Percentiles rank a stretch among this genome's conserved stretches.
Evolutionary conservation across 139 green algal species (phyloP).

Genomic region (Raphidocelis subcapitata): DNA sequence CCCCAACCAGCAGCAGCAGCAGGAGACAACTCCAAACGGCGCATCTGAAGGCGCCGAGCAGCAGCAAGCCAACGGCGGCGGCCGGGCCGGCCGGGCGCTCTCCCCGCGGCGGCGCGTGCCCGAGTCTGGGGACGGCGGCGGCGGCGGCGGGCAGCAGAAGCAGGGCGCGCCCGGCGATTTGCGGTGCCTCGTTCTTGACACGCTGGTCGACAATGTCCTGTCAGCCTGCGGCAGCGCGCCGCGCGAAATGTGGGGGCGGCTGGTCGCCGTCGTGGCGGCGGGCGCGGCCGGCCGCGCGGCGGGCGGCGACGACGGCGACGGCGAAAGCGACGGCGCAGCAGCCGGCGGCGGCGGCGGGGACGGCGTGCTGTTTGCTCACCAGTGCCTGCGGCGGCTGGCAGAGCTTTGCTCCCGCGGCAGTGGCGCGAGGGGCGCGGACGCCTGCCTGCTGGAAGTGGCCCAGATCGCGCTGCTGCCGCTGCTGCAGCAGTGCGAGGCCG

Average conservation of each 20-base stretch:
- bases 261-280: slow-evolving; percentile 7
- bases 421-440: slow-evolving; percentile 5
- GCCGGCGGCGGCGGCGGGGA: not conserved
- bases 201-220: slow-evolving; percentile 65
- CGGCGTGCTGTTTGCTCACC: slow-evolving; percentile 57
- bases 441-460: slow-evolving; percentile 56
- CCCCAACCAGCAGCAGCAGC: slow-evolving; percentile 1
- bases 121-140: not conserved
- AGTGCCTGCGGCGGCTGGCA: slow-evolving; percentile 78
- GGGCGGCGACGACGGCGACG: not conserved
- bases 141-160: not conserved
- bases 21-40: not conserved
- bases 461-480: slow-evolving; percentile 68
- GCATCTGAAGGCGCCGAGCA: not conserved
- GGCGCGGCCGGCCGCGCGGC: not conserved
- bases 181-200: slow-evolving; percentile 68
- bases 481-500: slow-evolving; percentile 45
- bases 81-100: too few species aligned
- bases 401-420: slow-evolving; percentile 61
- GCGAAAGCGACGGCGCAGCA: not conserved
- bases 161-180: slow-evolving; percentile 39
- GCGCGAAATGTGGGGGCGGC: slow-evolving; percentile 27
- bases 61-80: not conserved
- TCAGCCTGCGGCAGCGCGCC: slow-evolving; percentile 39
- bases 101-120: not conserved